Conservation (phyloP, 257 asterid genomes). For the Ehretia macrophylla region DNA sequence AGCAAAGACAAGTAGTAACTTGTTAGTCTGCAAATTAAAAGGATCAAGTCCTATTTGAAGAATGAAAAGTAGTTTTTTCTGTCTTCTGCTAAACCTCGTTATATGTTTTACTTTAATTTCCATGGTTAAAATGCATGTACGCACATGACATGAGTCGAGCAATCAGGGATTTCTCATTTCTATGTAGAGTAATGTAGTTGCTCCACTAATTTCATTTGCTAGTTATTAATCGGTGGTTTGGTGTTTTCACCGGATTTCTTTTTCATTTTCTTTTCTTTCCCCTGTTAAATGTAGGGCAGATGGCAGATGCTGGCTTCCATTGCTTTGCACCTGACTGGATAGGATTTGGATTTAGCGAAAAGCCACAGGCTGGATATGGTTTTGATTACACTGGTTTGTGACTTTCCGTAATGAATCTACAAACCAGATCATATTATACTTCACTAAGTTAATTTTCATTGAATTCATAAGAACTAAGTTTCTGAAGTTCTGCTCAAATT, state of each 20-base stretch:
- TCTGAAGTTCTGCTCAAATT: conserved; percentile 20
- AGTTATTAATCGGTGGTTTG: no score
- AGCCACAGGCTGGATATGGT: conserved; percentile 95
- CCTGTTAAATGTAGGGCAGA: conserved; percentile 29
- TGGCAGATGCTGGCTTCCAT: conserved; percentile 88
- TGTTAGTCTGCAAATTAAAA: background rate
- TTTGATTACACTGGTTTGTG: conserved; percentile 81
- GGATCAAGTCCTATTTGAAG: background rate
- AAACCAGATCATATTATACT: background rate
- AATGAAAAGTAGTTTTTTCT: background rate
- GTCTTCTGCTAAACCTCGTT: no score
- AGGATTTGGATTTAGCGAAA: conserved; percentile 95
- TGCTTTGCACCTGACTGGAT: conserved; percentile 99
- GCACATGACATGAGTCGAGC: no score
- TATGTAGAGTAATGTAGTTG: no score
- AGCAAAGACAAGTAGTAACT: background rate
- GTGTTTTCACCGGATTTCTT: background rate
- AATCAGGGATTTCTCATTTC: no score
- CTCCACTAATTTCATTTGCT: no score
- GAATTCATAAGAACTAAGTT: conserved; percentile 1
- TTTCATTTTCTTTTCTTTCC: conserved; percentile 14
- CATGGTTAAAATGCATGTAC: no score
- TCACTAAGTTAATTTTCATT: background rate
- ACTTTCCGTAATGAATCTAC: conserved; percentile 4
- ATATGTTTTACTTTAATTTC: no score